phyloP scores from a whole-genome alignment of 805 yeast genomes.

The Candida sakaeoensis region DNA sequence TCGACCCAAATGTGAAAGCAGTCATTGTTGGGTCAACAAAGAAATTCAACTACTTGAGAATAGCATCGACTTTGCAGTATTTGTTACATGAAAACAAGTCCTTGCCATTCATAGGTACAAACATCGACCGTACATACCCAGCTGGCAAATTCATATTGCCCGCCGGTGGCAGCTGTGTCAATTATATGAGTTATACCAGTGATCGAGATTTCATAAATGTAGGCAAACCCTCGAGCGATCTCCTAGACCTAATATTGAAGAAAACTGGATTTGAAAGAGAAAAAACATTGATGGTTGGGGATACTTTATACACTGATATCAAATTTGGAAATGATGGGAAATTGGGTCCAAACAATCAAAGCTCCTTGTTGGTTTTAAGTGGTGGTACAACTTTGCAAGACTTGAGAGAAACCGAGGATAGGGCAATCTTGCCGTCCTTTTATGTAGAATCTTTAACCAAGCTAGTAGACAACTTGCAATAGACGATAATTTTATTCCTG shows the following conservation, averaged over 20 bases:
- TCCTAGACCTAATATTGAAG: slow-evolving; percentile 27
- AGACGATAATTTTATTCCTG: slow-evolving; percentile 1
- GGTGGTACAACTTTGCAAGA: slow-evolving; percentile 32
- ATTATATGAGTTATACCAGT: slow-evolving; percentile 34
- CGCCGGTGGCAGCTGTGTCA: slow-evolving; percentile 41
- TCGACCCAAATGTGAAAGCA: slow-evolving; percentile 38
- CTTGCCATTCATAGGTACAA: slow-evolving; percentile 37
- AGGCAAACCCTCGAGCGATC: slow-evolving; percentile 34
- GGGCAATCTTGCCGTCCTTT: slow-evolving; percentile 24
- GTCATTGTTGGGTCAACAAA: slow-evolving; percentile 40
- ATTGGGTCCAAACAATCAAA: slow-evolving; percentile 24
- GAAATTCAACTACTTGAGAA: slow-evolving; percentile 33
- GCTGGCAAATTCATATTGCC: slow-evolving; percentile 36
- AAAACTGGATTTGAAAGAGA: slow-evolving; percentile 23
- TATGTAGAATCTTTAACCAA: slow-evolving; percentile 32
- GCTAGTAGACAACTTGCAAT: slow-evolving; percentile 14
- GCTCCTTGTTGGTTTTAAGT: slow-evolving; percentile 31
- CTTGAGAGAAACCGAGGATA: slow-evolving; percentile 10
- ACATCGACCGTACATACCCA: slow-evolving; percentile 40
- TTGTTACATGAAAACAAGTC: slow-evolving; percentile 26
- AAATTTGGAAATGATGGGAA: slow-evolving; percentile 41
- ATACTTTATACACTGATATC: slow-evolving; percentile 40
- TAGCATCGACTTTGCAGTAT: slow-evolving; percentile 36
- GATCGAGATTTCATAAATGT: slow-evolving; percentile 30
- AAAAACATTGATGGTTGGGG: slow-evolving; percentile 38